Evolutionary conservation across 352 stramenopile species (phyloP), one percentile per base, ranked within the genome.

Genomic region (Aphanomyces astaci): DNA sequence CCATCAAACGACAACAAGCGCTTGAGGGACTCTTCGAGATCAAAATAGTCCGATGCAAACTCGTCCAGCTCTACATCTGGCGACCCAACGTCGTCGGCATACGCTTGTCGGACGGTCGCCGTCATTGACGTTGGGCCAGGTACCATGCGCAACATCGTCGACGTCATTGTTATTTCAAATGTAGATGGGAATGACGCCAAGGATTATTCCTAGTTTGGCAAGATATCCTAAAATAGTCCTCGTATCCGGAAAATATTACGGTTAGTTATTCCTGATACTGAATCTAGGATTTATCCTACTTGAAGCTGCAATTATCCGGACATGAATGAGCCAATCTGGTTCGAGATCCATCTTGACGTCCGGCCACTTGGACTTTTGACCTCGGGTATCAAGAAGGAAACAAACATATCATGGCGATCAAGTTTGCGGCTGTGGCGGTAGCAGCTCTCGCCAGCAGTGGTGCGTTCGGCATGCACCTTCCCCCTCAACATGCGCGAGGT

Each of bases 1-100:
- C 73, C 72, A 24, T 73, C 31, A 13, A 78, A 76, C 54, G 74
- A 53, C 24, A 86, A 63, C 5, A 86, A 59, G 17, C 55, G 2
- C 72, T 86, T 71, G 32, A 86, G 32, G 15, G 27, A 59, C 15
- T 40, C 54, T 60, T 82, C 76, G 24, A 86, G 64, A 45, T 70
- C 71, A 31, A 86, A 53, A 54, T 86, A 86, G 70, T 86, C 78
- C 46, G 78, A 71, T 73, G 76, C 83, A 70, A 86, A 86, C 5
- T 75, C 70, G 0, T 74, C 73, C 17, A 62, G 17, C n/a, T 84
- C 78, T 53, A 79, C 62, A 56, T 86, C 78, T 0, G 78, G 74
- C 4, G 78, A 86, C 1, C 78, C 78, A 46, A 76, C 73, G 3
- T 75, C 43, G 11, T 69, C 36, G 24, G 66, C 73, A 36, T 83